Base-by-base conservation (phyloP, 1,284 basidiomycete species). In the Cutaneotrichosporon cavernicola region DNA sequence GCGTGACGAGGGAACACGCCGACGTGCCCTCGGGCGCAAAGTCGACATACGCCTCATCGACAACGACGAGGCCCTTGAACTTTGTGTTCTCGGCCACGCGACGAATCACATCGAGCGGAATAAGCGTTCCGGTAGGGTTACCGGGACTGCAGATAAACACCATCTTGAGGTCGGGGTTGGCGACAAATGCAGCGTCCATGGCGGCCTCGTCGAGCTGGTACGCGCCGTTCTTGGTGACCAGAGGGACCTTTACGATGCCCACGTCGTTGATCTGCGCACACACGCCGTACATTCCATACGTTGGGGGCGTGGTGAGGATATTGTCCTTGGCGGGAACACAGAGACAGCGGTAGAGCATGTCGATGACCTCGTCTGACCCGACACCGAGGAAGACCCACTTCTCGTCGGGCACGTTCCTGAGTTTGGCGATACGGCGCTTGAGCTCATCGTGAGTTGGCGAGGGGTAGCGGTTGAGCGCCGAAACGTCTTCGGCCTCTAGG, bases 11-110 rank as follows among this genome's bases (percentile, higher is more conserved):
- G 9, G 70, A 68, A 2, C 82, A 81, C 71, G 93, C 91, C 58
- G 88, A 90, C 47, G 84, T 81, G 10, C 84, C 84, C 38, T 84
- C 76, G 0, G 83, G 84, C 0, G 90, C 86, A 75, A 99, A 99
- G 79, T 99, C 97, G 74, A 99, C 91, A 81, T 99, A 99, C 0
- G 97, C 97, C 80, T 99, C 97, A 74, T 99, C 97, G 4, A 99
- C 89, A 30, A 97, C 85, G 49, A 98, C 89, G 65, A 99, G 86
- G 1, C 97, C 97, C 70, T 89, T 90, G 85, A 91, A 98, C 0
- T 84, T 82, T 5, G 87, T 84, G 79, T 92, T 91, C 36, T 94
- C 89, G 32, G 96, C 83, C 31, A 99, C 80, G n/a, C 85, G 76
- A 1, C 85, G 84, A 60, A 99, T 84, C 6, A 88, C 85, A 18